A percentile compares a stretch with the other conserved stretches of the same genome.
phyloP scores from a whole-genome alignment of 305 asterid genomes.

The Andrographis paniculata region DNA sequence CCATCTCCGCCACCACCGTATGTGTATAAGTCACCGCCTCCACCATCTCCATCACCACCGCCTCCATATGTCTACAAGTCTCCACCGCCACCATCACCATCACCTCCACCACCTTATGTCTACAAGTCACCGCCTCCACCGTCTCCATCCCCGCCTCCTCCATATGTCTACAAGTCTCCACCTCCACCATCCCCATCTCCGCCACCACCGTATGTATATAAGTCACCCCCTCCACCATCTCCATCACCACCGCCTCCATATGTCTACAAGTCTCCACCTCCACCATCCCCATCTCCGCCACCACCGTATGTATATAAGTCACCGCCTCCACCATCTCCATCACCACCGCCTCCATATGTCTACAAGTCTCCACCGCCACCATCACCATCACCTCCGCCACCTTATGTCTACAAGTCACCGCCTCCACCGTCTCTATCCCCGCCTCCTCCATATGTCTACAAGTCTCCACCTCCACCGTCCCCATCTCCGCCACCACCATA shows the following conservation, averaged over 20 bases:
- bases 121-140: conserved; percentile 8
- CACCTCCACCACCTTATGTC: too few species aligned
- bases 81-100: not conserved
- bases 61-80: too few species aligned
- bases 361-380: not conserved
- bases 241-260: not conserved
- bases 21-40: too few species aligned
- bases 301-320: conserved; percentile 2
- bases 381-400: not conserved
- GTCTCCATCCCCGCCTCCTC: not conserved
- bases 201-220: too few species aligned
- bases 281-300: not conserved
- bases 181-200: too few species aligned
- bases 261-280: not conserved
- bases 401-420: not conserved
- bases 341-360: conserved; percentile 1
- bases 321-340: not conserved
- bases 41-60: too few species aligned
- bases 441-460: not conserved
- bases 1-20: too few species aligned
- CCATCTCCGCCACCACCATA: conserved; percentile 3
- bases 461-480: not conserved
- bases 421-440: not conserved
- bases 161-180: too few species aligned
- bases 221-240: conserved; percentile 1